Conservation (phyloP, 176 grass and related monocot species). For the Phragmites australis region DNA sequence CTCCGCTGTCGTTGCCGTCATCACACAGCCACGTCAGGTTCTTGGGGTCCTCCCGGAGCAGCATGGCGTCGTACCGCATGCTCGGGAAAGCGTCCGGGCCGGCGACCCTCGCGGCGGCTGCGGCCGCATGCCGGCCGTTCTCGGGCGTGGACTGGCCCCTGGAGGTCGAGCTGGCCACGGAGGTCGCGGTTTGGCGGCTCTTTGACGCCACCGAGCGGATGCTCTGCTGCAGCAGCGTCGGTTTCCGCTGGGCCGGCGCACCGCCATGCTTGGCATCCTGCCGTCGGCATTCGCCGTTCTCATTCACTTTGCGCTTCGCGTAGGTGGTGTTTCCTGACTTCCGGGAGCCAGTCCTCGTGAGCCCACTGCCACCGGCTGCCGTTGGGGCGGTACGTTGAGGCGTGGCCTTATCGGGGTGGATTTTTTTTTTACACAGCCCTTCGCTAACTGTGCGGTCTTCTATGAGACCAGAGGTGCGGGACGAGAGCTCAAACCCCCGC, state of each 20-base stretch:
- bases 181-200: neutral
- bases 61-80: conserved; percentile 49
- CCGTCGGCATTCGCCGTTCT: neutral
- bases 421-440: too few relatives aligned
- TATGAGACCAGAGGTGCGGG: too few relatives aligned
- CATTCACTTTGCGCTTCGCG: neutral
- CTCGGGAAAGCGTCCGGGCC: conserved; percentile 41
- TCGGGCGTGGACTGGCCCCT: neutral
- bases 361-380: neutral
- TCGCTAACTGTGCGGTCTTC: too few relatives aligned
- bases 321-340: neutral
- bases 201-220: neutral
- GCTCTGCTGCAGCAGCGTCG: neutral
- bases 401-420: neutral
- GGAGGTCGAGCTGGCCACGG: neutral
- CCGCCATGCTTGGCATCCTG: neutral
- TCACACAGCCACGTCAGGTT: conserved; percentile 51
- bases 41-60: conserved; percentile 52
- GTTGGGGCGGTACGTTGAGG: neutral
- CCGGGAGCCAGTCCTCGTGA: neutral
- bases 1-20: neutral
- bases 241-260: neutral
- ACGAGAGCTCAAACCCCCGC: too few relatives aligned
- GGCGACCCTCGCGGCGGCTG: neutral
- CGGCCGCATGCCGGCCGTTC: neutral